Percentiles rank a stretch among this genome's conserved stretches.
phyloP scores from a whole-genome alignment of 495 filamentous ascomycete genomes.

The Trichoderma asperelloides region DNA sequence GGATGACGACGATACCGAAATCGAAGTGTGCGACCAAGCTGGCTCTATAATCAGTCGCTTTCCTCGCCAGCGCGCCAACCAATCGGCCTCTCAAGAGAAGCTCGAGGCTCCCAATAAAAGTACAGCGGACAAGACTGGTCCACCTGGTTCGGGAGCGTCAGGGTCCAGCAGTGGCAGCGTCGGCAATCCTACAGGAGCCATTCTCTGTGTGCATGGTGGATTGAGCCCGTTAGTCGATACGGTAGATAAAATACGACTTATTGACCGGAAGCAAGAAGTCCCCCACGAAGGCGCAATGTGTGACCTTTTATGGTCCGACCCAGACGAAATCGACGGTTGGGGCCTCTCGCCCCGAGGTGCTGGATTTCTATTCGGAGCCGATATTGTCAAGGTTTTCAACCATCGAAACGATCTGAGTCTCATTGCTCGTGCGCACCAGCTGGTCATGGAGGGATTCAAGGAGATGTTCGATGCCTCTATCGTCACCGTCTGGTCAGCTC shows the following conservation, averaged over 20 bases:
- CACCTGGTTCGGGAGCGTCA: slow-evolving; percentile 71
- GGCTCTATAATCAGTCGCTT: slow-evolving; percentile 71
- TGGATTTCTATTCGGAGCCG: slow-evolving; percentile 90
- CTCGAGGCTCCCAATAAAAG: slow-evolving; percentile 31
- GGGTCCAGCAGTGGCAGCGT: slow-evolving; percentile 54
- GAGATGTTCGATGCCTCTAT: slow-evolving; percentile 96
- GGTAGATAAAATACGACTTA: slow-evolving; percentile 89
- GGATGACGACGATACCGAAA: slow-evolving; percentile 67
- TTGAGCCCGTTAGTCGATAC: slow-evolving; percentile 84
- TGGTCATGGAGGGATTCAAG: slow-evolving; percentile 99
- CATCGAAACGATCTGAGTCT: slow-evolving; percentile 83
- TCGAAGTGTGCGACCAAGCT: slow-evolving; percentile 78
- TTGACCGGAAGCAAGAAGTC: slow-evolving; percentile 97
- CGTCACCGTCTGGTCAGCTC: slow-evolving; percentile 94
- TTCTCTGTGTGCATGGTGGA: slow-evolving; percentile 93
- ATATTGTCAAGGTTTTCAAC: slow-evolving; percentile 95
- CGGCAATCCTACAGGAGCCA: slow-evolving; percentile 64
- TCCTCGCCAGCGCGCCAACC: slow-evolving; percentile 33
- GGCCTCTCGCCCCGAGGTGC: slow-evolving; percentile 89
- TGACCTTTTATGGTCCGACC: slow-evolving; percentile 94
- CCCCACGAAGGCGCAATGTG: slow-evolving; percentile 99
- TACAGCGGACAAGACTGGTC: slow-evolving; percentile 46
- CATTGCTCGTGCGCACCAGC: slow-evolving; percentile 89
- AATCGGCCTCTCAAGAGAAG: slow-evolving; percentile 15
- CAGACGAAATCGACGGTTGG: slow-evolving; percentile 98